These are phyloP conservation scores for Cystobasidium tubakii DNA, from an alignment of 768 basidiomycete species.

Conservation along the genomic window DNA sequence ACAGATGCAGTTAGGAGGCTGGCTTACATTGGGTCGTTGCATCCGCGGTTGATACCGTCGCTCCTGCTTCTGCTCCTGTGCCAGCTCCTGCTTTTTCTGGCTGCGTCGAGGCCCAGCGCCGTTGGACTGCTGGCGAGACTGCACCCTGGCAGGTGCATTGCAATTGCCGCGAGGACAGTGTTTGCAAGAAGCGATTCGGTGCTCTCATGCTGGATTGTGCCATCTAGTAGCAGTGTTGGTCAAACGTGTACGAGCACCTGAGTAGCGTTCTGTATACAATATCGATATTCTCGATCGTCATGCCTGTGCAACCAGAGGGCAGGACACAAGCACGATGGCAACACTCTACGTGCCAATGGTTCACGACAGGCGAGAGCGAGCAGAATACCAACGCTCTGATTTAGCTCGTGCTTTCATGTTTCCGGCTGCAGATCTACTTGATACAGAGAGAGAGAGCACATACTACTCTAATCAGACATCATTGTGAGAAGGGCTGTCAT, in stretches of 20 bases:
- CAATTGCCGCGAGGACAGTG: neutral
- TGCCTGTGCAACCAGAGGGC: too few relatives aligned
- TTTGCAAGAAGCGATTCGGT: neutral
- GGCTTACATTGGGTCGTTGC: neutral
- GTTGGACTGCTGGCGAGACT: neutral
- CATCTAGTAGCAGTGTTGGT: too few relatives aligned
- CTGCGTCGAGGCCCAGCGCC: neutral
- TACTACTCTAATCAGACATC: neutral
- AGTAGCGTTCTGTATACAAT: too few relatives aligned
- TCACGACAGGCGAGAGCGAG: too few relatives aligned
- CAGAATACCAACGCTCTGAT: too few relatives aligned
- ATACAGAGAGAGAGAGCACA: neutral
- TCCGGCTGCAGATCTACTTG: neutral
- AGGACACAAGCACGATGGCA: too few relatives aligned
- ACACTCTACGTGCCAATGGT: too few relatives aligned
- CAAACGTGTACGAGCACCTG: too few relatives aligned
- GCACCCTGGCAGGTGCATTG: neutral
- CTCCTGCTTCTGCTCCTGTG: neutral
- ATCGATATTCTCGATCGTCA: too few relatives aligned
- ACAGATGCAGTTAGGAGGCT: neutral
- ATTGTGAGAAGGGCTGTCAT: too few relatives aligned
- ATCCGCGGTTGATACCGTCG: neutral
- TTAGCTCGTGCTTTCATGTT: neutral
- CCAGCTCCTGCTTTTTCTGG: neutral
- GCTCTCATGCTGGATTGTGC: constrained; percentile 3